These are phyloP conservation scores for Ophiostoma angusticollis DNA, from an alignment of 2,329 filamentous ascomycete genomes.

Conservation along the genomic window DNA sequence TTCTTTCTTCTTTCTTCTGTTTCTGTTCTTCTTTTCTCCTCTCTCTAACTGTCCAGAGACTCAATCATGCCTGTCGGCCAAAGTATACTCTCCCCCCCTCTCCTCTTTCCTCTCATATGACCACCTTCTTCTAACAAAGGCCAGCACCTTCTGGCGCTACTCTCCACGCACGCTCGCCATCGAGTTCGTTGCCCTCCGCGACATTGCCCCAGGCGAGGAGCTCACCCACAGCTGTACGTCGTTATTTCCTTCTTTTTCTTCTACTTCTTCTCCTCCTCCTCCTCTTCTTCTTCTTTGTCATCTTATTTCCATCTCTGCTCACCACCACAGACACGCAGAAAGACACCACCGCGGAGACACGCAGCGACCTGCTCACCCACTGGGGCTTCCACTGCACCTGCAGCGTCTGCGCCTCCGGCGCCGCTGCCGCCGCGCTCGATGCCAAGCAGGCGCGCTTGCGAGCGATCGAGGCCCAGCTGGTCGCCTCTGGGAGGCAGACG, in stretches of 20 bases:
- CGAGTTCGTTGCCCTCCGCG: conserved; percentile 15
- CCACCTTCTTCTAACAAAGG: too few relatives aligned
- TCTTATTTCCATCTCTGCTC: neutral
- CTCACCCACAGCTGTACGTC: conserved; percentile 15
- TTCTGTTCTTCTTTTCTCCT: conserved; percentile 3
- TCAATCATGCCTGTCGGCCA: conserved; percentile 17
- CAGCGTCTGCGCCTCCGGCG: conserved; percentile 13
- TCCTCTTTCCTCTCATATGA: too few relatives aligned
- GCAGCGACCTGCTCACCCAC: conserved; percentile 9
- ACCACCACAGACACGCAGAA: conserved; percentile 14
- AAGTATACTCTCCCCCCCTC: conserved; percentile 10
- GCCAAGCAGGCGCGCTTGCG: conserved; percentile 13
- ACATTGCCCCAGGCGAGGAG: conserved; percentile 14
- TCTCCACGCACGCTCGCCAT: conserved; percentile 11
- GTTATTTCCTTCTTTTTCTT: neutral
- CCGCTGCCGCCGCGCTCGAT: conserved; percentile 10
- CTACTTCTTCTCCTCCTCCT: neutral
- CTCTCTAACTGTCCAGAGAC: too few relatives aligned
- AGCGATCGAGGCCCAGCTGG: conserved; percentile 12
- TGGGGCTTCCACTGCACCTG: conserved; percentile 18
- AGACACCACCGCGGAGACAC: conserved; percentile 13
- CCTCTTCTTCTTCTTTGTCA: neutral
- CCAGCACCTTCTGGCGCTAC: conserved; percentile 16
- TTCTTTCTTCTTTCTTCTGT: too few relatives aligned
- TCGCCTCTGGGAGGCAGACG: too few relatives aligned